phyloP scores from a whole-genome alignment of 768 basidiomycete genomes.

The Suillus lakei region DNA sequence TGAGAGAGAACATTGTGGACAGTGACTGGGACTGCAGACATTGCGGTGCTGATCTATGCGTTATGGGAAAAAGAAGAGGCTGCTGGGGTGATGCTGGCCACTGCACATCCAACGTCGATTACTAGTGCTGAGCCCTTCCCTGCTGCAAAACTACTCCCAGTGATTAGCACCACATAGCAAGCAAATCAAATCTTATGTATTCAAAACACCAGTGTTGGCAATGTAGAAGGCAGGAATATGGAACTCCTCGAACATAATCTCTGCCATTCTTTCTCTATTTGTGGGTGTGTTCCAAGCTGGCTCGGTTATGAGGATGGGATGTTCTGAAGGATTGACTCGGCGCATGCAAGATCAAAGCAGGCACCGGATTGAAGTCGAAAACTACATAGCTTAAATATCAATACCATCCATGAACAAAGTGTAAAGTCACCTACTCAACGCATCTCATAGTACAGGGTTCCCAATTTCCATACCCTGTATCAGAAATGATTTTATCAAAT shows the following conservation, averaged over 20 bases:
- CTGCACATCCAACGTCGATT: constrained; percentile 89
- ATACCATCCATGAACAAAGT: background rate
- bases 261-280: constrained; percentile 94
- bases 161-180: constrained; percentile 14
- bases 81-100: constrained; percentile 91
- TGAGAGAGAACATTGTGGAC: no score
- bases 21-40: no score
- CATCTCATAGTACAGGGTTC: constrained; percentile 83
- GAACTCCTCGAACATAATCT: constrained; percentile 98
- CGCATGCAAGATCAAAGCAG: constrained; percentile 74
- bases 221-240: constrained; percentile 95
- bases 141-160: constrained; percentile 77
- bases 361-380: constrained; percentile 76
- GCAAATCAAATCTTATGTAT: constrained; percentile 60
- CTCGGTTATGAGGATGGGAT: constrained; percentile 92
- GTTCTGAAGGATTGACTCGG: constrained; percentile 77
- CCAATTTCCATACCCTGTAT: constrained; percentile 87
- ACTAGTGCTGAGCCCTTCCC: constrained; percentile 98
- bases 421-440: constrained; percentile 66
- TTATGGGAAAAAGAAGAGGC: no score
- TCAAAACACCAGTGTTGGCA: constrained; percentile 92
- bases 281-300: constrained; percentile 94
- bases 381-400: constrained; percentile 46
- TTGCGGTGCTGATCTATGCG: no score
- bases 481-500: no score